Evolutionary conservation across 345 rosid species (phyloP).

Genomic region (Arabidopsis arenosa): DNA sequence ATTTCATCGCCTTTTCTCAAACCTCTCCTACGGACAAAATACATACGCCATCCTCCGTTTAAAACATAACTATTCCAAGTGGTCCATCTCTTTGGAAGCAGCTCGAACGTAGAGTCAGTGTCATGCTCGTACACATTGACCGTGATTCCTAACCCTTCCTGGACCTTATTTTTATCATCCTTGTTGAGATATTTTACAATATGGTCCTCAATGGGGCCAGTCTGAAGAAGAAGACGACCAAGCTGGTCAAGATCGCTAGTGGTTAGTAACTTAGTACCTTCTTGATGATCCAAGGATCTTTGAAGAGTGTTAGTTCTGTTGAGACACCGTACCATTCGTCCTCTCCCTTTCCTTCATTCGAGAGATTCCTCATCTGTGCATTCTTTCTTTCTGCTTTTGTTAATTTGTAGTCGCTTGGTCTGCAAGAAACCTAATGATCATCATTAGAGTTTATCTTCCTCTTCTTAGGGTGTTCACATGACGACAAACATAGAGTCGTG

Average conservation of each 20-base stretch:
- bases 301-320: slow-evolving; percentile 13
- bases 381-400: neutral
- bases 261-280: slow-evolving; percentile 15
- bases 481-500: slow-evolving; percentile 4
- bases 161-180: neutral
- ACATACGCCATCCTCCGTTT: slow-evolving; percentile 23
- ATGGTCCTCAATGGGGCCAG: neutral
- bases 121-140: slow-evolving; percentile 36
- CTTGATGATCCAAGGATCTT: slow-evolving; percentile 34
- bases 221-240: slow-evolving; percentile 24
- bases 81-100: slow-evolving; percentile 15
- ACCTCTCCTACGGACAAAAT: slow-evolving; percentile 18
- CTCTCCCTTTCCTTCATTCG: slow-evolving; percentile 23
- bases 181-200: slow-evolving; percentile 1
- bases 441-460: neutral
- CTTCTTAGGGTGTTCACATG: neutral
- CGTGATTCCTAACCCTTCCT: neutral
- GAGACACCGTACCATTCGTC: slow-evolving; percentile 20
- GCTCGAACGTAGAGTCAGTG: slow-evolving; percentile 3
- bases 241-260: slow-evolving; percentile 9
- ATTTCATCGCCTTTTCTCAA: slow-evolving; percentile 23
- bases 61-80: neutral
- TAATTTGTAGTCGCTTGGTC: slow-evolving; percentile 3
- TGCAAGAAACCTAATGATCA: slow-evolving; percentile 8
- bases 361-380: neutral